Base-by-base conservation (phyloP, 2,329 filamentous ascomycete genomes). In the Pseudocercospora musae region DNA sequence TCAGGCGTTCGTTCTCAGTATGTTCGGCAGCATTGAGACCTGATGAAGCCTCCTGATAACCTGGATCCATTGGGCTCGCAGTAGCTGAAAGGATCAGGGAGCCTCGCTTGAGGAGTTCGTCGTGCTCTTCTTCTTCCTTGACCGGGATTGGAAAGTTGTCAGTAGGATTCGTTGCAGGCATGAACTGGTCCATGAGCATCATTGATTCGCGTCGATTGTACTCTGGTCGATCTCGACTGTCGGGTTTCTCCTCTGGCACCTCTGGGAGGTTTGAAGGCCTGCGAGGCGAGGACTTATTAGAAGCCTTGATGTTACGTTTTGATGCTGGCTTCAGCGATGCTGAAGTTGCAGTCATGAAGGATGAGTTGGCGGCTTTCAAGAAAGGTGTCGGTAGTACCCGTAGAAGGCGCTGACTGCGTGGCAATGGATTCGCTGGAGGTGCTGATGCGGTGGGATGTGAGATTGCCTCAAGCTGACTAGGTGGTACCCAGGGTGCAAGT, bases 401-500 rank as follows among this genome's bases (percentile, higher is more conserved):
- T 2, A 99, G 84, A 65, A 99, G 93, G 56, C 92, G 88, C 74
- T 99, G 95, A 0, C 92, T 92, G 5, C 94, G 92, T 3, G 95
- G 95, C 49, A 99, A 89, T 4, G 92, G 90, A 68, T 92, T 93
- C 0, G 88, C 89, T 0, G 93, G 93, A 0, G 91, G 89, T 3
- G 89, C 77, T 2, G 72, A 69, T 15, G 70, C 63, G 8, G 71
- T 65, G 72, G 79, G 69, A 74, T 80, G 56, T 69, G 71, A 70
- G 67, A 93, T 88, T 18, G 89, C 87, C 58, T 88, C 92, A 82
- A 96, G 89, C 74, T 96, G 92, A 4, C 92, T 98, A 0, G 95
- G 95, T 1, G 95, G 95, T 52, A 99, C 98, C 95, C 92, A 97
- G 0, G 95, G 95, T 0, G 95, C 94, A 8, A 99, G 84, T 2